Conservation (phyloP, 768 basidiomycete species). For the Hortiboletus campestris region DNA sequence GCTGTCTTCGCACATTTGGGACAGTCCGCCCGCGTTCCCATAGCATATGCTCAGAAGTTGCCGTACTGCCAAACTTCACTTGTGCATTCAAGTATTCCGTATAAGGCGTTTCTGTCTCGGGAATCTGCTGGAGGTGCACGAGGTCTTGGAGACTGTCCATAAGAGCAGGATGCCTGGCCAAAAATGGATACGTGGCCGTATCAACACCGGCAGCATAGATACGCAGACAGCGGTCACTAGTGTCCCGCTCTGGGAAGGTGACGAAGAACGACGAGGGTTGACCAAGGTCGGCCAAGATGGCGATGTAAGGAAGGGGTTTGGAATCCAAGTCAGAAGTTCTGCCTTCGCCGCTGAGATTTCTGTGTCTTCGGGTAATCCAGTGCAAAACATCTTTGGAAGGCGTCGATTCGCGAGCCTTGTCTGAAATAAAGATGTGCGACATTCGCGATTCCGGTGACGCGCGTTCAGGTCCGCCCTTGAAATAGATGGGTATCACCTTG, state of each 20-base stretch:
- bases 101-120: not conserved
- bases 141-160: not conserved
- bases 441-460: not conserved
- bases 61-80: not conserved
- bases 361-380: not conserved
- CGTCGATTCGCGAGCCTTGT: not conserved
- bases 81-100: not conserved
- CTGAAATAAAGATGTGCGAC: slow-evolving; percentile 21
- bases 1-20: not conserved
- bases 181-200: not conserved
- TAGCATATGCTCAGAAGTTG: not conserved
- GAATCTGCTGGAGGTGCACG: not conserved
- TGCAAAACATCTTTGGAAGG: not conserved
- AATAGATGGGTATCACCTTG: too few relatives aligned
- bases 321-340: not conserved
- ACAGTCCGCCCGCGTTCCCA: slow-evolving; percentile 7
- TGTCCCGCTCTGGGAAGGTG: not conserved
- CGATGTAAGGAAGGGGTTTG: not conserved
- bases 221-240: slow-evolving; percentile 2
- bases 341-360: too few relatives aligned
- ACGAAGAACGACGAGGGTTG: not conserved
- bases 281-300: slow-evolving; percentile 11
- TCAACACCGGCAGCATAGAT: slow-evolving; percentile 2
- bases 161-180: not conserved
- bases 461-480: not conserved